These are phyloP conservation scores for Alternaria ethzedia DNA, from an alignment of 2,329 filamentous ascomycete genomes.

Conservation along the genomic window DNA sequence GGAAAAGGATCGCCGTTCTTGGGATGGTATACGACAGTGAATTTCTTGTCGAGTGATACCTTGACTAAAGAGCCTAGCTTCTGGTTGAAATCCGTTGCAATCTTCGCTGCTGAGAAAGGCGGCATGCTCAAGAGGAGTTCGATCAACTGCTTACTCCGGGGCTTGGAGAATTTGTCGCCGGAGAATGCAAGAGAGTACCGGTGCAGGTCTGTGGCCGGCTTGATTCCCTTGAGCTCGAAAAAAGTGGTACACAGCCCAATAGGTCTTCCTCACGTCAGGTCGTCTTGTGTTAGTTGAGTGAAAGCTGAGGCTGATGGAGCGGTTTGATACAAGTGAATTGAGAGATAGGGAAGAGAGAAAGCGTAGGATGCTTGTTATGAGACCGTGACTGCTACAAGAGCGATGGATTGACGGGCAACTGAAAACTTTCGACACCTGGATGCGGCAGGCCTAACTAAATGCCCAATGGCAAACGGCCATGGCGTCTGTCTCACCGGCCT, in stretches of 20 bases:
- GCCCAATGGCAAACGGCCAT: neutral
- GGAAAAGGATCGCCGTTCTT: conserved; percentile 33
- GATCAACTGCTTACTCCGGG: too few relatives aligned
- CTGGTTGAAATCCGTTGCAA: conserved; percentile 51
- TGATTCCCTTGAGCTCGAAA: too few relatives aligned
- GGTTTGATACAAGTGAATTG: neutral
- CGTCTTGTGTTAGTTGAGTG: neutral
- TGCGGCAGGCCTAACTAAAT: neutral
- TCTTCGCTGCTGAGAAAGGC: conserved; percentile 36
- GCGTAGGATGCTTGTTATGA: neutral
- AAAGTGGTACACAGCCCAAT: too few relatives aligned
- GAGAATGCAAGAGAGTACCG: too few relatives aligned
- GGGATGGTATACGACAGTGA: conserved; percentile 37
- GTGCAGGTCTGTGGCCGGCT: too few relatives aligned
- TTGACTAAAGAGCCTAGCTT: conserved; percentile 34
- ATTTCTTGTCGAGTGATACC: conserved; percentile 17
- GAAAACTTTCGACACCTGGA: too few relatives aligned
- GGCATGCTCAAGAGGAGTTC: conserved; percentile 50
- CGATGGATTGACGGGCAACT: neutral
- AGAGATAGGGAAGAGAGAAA: neutral
- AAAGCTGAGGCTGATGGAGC: neutral
- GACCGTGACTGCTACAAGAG: neutral
- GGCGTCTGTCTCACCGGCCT: neutral
- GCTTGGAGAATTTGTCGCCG: too few relatives aligned
- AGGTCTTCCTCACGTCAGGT: too few relatives aligned